These are phyloP conservation scores for Exobasidium cylindrosporum DNA, from an alignment of 1,284 basidiomycete species.

Conservation along the genomic window DNA sequence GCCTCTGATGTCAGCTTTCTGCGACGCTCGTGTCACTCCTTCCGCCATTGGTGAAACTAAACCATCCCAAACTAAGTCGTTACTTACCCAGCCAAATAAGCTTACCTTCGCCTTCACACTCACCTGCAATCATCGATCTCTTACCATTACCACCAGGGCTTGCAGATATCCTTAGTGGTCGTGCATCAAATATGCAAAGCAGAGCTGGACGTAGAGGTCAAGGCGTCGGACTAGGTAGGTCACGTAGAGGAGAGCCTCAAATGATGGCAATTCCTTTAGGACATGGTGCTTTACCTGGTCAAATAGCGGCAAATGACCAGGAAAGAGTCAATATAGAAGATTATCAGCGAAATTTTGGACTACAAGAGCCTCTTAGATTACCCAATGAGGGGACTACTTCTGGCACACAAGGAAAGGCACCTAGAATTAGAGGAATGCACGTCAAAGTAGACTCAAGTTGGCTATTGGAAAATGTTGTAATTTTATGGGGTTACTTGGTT, in stretches of 20 bases:
- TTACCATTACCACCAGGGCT: conserved; percentile 4
- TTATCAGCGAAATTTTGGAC: neutral
- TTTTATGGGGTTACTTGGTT: conserved; percentile 29
- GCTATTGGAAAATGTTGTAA: conserved; percentile 30
- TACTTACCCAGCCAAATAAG: neutral
- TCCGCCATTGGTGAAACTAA: neutral
- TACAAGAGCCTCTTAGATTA: neutral
- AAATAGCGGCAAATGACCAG: neutral
- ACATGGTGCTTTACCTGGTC: neutral
- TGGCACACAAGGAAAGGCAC: conserved; percentile 19
- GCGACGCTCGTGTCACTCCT: conserved; percentile 5
- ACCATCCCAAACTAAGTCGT: neutral
- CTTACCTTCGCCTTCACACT: conserved; percentile 6
- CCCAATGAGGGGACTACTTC: neutral
- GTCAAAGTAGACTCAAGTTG: conserved; percentile 34
- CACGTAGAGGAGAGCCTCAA: no score
- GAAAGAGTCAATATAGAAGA: neutral
- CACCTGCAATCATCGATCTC: neutral
- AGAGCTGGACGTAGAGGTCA: neutral
- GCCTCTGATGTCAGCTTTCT: neutral
- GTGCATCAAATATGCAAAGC: neutral
- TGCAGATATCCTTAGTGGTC: neutral
- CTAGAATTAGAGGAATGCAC: conserved; percentile 27
- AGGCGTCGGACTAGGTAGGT: neutral
- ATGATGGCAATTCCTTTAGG: neutral